These are phyloP conservation scores for Meyerozyma guilliermondii DNA, from an alignment of 1,139 yeast species.

Conservation along the genomic window DNA sequence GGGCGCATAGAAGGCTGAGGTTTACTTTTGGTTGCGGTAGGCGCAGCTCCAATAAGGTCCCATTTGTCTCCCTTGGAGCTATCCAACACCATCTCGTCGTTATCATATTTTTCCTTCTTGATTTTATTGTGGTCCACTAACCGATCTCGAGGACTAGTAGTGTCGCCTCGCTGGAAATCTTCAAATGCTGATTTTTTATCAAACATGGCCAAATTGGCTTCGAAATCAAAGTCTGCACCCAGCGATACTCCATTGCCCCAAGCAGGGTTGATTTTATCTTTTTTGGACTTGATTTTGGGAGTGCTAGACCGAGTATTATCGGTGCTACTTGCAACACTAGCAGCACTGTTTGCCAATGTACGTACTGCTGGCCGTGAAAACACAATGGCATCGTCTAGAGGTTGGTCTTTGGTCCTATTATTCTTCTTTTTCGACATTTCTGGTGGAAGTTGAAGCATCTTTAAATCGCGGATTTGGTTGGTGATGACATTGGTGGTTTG, in stretches of 20 bases:
- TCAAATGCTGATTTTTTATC: conserved; percentile 79
- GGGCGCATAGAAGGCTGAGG: neutral
- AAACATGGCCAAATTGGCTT: conserved; percentile 74
- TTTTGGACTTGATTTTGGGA: conserved; percentile 10
- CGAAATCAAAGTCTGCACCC: conserved; percentile 79
- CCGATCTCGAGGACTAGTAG: conserved; percentile 54
- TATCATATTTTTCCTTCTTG: conserved; percentile 50
- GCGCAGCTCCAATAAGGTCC: conserved; percentile 39
- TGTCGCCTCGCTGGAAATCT: conserved; percentile 64
- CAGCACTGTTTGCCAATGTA: neutral
- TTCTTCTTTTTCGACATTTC: conserved; percentile 19
- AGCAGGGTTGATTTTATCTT: conserved; percentile 21
- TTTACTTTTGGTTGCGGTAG: neutral
- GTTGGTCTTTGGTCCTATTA: conserved; percentile 10
- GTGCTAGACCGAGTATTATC: conserved; percentile 11
- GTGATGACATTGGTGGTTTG: conserved; percentile 22
- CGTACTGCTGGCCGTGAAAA: conserved; percentile 15
- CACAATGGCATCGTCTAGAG: conserved; percentile 25
- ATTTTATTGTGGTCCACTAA: conserved; percentile 67
- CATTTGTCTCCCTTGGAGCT: conserved; percentile 46
- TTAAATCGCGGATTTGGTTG: conserved; percentile 40
- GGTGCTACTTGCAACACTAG: conserved; percentile 4
- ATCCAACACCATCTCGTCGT: conserved; percentile 72
- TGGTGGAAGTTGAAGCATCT: conserved; percentile 45
- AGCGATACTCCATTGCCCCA: conserved; percentile 46